Conservation (phyloP, 805 yeast genomes). For the Myxozyma melibiosi region DNA sequence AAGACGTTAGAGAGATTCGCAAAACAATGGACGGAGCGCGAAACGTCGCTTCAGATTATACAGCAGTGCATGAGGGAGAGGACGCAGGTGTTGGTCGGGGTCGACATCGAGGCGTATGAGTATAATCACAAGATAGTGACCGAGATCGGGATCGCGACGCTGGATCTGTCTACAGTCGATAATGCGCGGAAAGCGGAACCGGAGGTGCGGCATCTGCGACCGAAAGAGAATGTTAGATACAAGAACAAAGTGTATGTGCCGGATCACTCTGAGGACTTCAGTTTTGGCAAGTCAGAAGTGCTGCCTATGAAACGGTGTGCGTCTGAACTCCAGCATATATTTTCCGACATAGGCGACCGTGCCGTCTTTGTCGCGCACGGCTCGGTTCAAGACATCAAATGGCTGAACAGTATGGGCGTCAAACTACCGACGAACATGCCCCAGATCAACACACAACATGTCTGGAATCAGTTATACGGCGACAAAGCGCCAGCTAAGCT, state of each 20-base stretch:
- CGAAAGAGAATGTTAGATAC: constrained; percentile 6
- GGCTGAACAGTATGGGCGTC: constrained; percentile 3
- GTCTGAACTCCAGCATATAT: not conserved
- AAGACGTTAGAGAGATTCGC: constrained; percentile 4
- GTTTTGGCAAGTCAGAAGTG: constrained; percentile 20
- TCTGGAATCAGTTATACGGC: constrained; percentile 12
- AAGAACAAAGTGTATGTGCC: constrained; percentile 17
- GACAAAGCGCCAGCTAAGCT: constrained; percentile 2
- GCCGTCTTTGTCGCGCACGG: constrained; percentile 23
- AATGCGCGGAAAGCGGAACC: not conserved
- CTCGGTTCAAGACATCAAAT: constrained; percentile 19
- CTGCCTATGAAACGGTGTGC: not conserved
- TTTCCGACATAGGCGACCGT: not conserved
- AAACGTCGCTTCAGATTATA: not conserved
- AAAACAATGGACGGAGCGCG: not conserved
- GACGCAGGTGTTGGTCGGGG: constrained; percentile 12
- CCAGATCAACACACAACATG: constrained; percentile 6
- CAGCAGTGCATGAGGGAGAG: not conserved
- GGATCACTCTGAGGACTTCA: constrained; percentile 21
- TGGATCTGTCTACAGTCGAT: not conserved
- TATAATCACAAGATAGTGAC: constrained; percentile 2
- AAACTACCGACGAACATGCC: not conserved
- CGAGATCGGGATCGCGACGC: constrained; percentile 18
- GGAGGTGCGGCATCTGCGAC: constrained; percentile 8
- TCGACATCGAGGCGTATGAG: constrained; percentile 25